Conservation (phyloP, 345 rosid genomes). For the Stellera chamaejasme region DNA sequence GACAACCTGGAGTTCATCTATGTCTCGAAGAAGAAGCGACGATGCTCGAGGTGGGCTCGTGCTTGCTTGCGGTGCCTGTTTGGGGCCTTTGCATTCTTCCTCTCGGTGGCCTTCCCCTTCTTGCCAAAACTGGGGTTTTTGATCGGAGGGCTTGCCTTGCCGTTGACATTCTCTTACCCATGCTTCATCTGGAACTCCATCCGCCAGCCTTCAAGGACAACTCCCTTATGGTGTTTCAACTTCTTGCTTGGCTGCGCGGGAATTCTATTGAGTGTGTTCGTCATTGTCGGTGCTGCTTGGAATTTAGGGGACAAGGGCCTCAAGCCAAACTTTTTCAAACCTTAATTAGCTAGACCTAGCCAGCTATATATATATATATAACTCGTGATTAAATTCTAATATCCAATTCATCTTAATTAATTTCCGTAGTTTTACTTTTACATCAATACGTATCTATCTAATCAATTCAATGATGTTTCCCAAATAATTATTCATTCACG, state of each 20-base stretch:
- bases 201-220: constrained; percentile 1
- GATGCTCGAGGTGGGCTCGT: constrained; percentile 24
- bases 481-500: no score
- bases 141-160: constrained; percentile 36
- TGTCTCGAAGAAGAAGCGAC: constrained; percentile 11
- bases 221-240: constrained; percentile 32
- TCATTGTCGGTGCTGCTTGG: constrained; percentile 35
- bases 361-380: no score
- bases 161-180: constrained; percentile 40
- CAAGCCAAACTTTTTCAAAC: constrained; percentile 38
- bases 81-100: constrained; percentile 32
- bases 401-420: no score
- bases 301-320: constrained; percentile 27
- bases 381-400: no score
- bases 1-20: constrained; percentile 39
- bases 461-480: no score
- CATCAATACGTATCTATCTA: no score
- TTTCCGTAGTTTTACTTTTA: no score
- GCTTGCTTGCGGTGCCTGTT: constrained; percentile 21
- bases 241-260: constrained; percentile 37
- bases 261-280: constrained; percentile 15
- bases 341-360: constrained; percentile 7
- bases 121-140: constrained; percentile 27
- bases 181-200: constrained; percentile 53
- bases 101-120: constrained; percentile 42